Percentiles rank a stretch among this genome's conserved stretches.
phyloP scores from a whole-genome alignment of 192 early-diverging fungal genomes.

The Cladochytrium replicatum region DNA sequence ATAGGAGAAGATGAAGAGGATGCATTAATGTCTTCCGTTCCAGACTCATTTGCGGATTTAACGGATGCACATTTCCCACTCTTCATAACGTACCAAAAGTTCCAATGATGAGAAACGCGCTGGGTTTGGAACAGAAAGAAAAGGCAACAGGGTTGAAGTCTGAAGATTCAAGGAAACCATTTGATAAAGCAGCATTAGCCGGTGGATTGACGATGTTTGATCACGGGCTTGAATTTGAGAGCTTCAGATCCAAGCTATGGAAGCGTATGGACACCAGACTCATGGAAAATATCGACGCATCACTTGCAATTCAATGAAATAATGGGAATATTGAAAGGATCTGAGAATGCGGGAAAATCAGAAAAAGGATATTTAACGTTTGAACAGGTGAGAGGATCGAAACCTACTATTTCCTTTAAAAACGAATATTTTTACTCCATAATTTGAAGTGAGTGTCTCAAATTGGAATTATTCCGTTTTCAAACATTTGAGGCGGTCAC shows the following conservation, averaged over 20 bases:
- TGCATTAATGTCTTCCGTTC: neutral
- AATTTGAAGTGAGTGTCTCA: constrained; percentile 4
- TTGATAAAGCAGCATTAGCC: constrained; percentile 1
- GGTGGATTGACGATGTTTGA: neutral
- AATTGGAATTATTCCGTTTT: constrained; percentile 1
- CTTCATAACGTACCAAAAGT: constrained; percentile 14
- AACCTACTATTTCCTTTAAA: neutral
- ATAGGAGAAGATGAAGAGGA: constrained; percentile 8
- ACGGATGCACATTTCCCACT: constrained; percentile 13
- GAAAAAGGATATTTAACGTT: constrained; percentile 4
- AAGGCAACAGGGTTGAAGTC: too few relatives aligned
- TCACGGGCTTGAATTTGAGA: constrained; percentile 5
- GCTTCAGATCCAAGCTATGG: constrained; percentile 11
- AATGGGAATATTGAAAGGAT: constrained; percentile 21
- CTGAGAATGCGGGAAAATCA: constrained; percentile 4
- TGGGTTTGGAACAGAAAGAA: constrained; percentile 6
- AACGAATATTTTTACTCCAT: neutral
- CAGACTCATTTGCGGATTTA: constrained; percentile 13
- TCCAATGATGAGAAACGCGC: constrained; percentile 8
- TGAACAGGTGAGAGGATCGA: neutral
- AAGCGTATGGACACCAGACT: constrained; percentile 2
- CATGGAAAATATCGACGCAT: constrained; percentile 5
- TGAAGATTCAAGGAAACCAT: too few relatives aligned
- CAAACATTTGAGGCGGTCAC: neutral
- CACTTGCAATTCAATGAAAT: constrained; percentile 18